A percentile compares a stretch with the other conserved stretches of the same genome.
These are phyloP conservation scores for Aspergillus felis DNA, from an alignment of 2,329 filamentous ascomycete genomes.

Conservation along the genomic window DNA sequence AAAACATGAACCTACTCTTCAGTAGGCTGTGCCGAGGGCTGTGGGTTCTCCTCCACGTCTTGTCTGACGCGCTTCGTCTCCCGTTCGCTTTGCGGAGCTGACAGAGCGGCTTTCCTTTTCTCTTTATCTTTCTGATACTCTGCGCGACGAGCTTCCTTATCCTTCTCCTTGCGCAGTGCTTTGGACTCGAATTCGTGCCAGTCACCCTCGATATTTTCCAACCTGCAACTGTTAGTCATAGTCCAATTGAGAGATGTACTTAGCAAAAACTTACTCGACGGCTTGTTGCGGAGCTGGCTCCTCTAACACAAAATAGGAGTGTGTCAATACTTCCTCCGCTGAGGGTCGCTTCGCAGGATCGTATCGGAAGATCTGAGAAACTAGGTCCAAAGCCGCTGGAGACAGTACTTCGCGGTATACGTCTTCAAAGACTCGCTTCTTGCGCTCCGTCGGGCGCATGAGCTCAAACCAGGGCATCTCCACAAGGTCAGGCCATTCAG, in stretches of 20 bases:
- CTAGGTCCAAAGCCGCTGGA: constrained; percentile 75
- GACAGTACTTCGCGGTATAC: constrained; percentile 76
- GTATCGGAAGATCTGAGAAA: constrained; percentile 81
- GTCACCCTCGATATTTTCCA: constrained; percentile 79
- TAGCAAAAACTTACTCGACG: constrained; percentile 64
- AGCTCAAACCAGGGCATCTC: constrained; percentile 98
- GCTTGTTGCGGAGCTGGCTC: constrained; percentile 73
- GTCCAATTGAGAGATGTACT: background rate
- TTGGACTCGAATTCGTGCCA: constrained; percentile 99
- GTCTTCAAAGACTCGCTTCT: constrained; percentile 72
- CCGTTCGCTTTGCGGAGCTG: constrained; percentile 32
- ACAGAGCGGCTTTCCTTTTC: constrained; percentile 44
- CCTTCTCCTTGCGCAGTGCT: constrained; percentile 82
- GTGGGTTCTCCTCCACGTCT: constrained; percentile 21
- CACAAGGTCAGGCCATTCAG: constrained; percentile 83
- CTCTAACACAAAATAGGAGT: constrained; percentile 84
- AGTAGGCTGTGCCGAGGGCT: constrained; percentile 3
- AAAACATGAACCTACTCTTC: constrained; percentile 4
- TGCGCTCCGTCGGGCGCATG: constrained; percentile 70
- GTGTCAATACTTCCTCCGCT: constrained; percentile 77
- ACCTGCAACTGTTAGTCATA: constrained; percentile 43
- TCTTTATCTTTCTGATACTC: constrained; percentile 47
- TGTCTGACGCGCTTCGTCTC: constrained; percentile 38
- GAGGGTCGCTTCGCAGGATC: constrained; percentile 80
- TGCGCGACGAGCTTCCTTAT: constrained; percentile 52